A percentile compares a stretch with the other conserved stretches of the same genome.
phyloP scores from a whole-genome alignment of 768 basidiomycete genomes.

The Mycena galericulata region DNA sequence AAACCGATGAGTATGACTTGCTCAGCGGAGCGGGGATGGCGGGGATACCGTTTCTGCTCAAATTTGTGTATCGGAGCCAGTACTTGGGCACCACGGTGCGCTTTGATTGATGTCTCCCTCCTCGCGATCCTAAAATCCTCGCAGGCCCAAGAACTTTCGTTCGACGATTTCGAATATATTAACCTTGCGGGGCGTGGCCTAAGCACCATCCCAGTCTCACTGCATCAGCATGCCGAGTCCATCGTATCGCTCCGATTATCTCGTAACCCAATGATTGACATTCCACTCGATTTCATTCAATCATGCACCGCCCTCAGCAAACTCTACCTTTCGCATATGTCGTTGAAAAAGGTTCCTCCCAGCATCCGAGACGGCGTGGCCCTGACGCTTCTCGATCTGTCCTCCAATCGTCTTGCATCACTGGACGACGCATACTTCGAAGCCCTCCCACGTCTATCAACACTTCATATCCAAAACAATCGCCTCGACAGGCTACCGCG shows the following conservation, averaged over 20 bases:
- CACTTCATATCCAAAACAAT: slow-evolving; percentile 89
- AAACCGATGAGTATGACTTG: slow-evolving; percentile 81
- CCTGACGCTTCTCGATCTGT: slow-evolving; percentile 86
- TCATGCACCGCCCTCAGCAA: slow-evolving; percentile 86
- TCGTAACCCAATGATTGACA: slow-evolving; percentile 94
- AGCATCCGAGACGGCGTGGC: slow-evolving; percentile 81
- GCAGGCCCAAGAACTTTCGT: slow-evolving; percentile 79
- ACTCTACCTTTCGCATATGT: slow-evolving; percentile 89
- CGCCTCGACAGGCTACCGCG: slow-evolving; percentile 87
- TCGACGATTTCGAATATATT: slow-evolving; percentile 80
- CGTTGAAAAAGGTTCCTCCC: slow-evolving; percentile 92
- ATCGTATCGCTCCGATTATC: slow-evolving; percentile 91
- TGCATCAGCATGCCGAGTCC: slow-evolving; percentile 86
- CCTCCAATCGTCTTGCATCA: slow-evolving; percentile 91
- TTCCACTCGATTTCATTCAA: slow-evolving; percentile 96
- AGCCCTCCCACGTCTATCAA: slow-evolving; percentile 74
- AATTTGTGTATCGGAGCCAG: slow-evolving; percentile 90
- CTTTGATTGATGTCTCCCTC: slow-evolving; percentile 28
- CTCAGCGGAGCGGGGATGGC: slow-evolving; percentile 79
- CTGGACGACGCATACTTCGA: slow-evolving; percentile 89
- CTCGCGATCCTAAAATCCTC: background rate
- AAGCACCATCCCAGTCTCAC: slow-evolving; percentile 87
- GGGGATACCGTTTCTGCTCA: slow-evolving; percentile 87
- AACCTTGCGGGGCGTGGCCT: slow-evolving; percentile 86
- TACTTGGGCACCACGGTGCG: slow-evolving; percentile 74